Conservation (phyloP, 768 basidiomycete species). For the Pulveroboletus sp. region DNA sequence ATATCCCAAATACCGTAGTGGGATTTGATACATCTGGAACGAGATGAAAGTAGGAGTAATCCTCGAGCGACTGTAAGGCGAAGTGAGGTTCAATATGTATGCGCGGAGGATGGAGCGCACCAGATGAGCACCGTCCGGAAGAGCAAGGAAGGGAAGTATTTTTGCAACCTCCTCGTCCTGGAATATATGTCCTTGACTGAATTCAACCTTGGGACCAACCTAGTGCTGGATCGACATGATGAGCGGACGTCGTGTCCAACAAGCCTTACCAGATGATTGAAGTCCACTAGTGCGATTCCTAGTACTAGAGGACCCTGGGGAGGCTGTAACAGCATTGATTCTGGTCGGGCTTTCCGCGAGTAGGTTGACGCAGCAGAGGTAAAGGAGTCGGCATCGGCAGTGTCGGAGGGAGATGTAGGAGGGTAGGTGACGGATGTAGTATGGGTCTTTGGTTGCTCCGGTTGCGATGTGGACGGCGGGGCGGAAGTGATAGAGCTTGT, state of each 20-base stretch:
- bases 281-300: constrained; percentile 90
- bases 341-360: constrained; percentile 68
- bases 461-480: constrained; percentile 38
- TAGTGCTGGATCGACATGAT: constrained; percentile 30
- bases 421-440: constrained; percentile 52
- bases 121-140: constrained; percentile 96
- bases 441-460: constrained; percentile 35
- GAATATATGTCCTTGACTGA: constrained; percentile 70
- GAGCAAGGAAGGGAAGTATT: constrained; percentile 89
- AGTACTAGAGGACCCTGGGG: constrained; percentile 58
- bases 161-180: constrained; percentile 81
- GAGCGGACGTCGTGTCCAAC: constrained; percentile 3
- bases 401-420: constrained; percentile 41
- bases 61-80: constrained; percentile 45
- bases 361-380: constrained; percentile 55
- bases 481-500: constrained; percentile 52
- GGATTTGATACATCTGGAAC: constrained; percentile 67
- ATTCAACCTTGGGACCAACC: constrained; percentile 92
- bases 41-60: constrained; percentile 95
- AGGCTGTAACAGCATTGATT: constrained; percentile 66
- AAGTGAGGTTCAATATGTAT: constrained; percentile 8
- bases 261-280: constrained; percentile 77
- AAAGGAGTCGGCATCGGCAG: constrained; percentile 52
- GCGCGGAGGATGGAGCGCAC: constrained; percentile 34
- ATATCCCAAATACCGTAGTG: constrained; percentile 92